These are phyloP conservation scores for Niebla homalea DNA, from an alignment of 495 filamentous ascomycete genomes.

Conservation along the genomic window DNA sequence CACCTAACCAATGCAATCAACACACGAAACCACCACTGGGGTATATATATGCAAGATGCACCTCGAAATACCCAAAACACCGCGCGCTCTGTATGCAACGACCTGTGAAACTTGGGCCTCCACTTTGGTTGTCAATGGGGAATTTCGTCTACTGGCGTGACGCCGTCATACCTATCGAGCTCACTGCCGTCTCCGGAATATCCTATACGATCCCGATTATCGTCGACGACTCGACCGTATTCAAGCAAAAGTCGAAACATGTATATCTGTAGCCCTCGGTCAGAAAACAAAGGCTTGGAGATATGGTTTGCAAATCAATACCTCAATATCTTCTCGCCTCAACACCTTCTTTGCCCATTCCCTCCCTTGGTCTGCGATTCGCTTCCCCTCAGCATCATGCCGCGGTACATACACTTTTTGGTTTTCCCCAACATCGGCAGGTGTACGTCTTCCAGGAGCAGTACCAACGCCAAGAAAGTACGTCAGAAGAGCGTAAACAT, in stretches of 20 bases:
- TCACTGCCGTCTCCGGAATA: slow-evolving; percentile 42
- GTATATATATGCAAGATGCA: slow-evolving; percentile 3
- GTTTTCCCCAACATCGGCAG: slow-evolving; percentile 12
- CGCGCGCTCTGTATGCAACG: too few species aligned
- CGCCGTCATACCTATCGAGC: slow-evolving; percentile 18
- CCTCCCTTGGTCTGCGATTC: slow-evolving; percentile 48
- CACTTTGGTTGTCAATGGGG: slow-evolving; percentile 17
- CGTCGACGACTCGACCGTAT: slow-evolving; percentile 54
- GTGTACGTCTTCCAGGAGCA: slow-evolving; percentile 23
- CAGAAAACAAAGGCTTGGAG: background rate
- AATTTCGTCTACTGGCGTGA: slow-evolving; percentile 10
- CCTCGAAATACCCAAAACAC: background rate
- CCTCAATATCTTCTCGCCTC: slow-evolving; percentile 55
- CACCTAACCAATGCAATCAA: too few species aligned
- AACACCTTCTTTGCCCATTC: slow-evolving; percentile 59
- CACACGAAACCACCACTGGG: background rate
- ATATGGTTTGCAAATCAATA: background rate
- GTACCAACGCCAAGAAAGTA: slow-evolving; percentile 53
- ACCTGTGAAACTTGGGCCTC: too few species aligned
- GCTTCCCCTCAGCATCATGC: slow-evolving; percentile 46
- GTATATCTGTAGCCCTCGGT: slow-evolving; percentile 33
- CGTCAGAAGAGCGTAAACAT: slow-evolving; percentile 64
- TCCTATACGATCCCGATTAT: slow-evolving; percentile 50
- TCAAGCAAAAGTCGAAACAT: slow-evolving; percentile 54
- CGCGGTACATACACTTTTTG: slow-evolving; percentile 19